phyloP scores from a whole-genome alignment of 2,329 filamentous ascomycete species.

The Dichotomopilus funicola region DNA sequence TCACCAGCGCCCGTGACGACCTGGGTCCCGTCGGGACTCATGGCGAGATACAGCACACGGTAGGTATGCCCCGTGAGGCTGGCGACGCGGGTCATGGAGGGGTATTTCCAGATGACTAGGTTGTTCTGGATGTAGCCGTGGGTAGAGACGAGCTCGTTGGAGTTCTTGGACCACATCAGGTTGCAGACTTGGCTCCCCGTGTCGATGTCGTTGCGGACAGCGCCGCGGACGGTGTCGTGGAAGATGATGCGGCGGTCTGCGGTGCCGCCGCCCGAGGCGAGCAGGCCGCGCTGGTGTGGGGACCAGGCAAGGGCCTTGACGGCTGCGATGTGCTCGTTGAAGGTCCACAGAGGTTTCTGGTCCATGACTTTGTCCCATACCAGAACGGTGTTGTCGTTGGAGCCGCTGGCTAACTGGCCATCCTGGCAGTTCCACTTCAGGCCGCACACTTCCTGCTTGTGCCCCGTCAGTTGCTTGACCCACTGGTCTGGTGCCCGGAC shows the following conservation, averaged over 20 bases:
- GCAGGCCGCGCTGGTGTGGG: slow-evolving; percentile 84
- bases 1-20: slow-evolving; percentile 95
- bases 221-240: slow-evolving; percentile 87
- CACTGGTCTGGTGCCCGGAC: slow-evolving; percentile 89
- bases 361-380: slow-evolving; percentile 97
- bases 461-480: slow-evolving; percentile 77
- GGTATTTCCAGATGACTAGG: slow-evolving; percentile 99
- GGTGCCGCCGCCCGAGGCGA: slow-evolving; percentile 94
- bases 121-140: slow-evolving; percentile 98
- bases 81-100: slow-evolving; percentile 93
- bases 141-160: slow-evolving; percentile 93
- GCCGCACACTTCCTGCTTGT: slow-evolving; percentile 97
- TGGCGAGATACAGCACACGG: slow-evolving; percentile 89
- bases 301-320: slow-evolving; percentile 99
- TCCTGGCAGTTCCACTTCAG: slow-evolving; percentile 97
- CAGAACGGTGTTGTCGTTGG: slow-evolving; percentile 98
- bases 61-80: slow-evolving; percentile 95
- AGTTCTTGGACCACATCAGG: slow-evolving; percentile 93
- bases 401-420: slow-evolving; percentile 87
- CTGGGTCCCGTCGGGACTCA: slow-evolving; percentile 91
- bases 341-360: slow-evolving; percentile 85
- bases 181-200: slow-evolving; percentile 99
- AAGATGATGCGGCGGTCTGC: slow-evolving; percentile 96
- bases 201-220: slow-evolving; percentile 78
- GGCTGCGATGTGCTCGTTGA: slow-evolving; percentile 88